These are phyloP conservation scores for Eucalyptus erythrocorys DNA, from an alignment of 345 rosid genomes.

Conservation along the genomic window DNA sequence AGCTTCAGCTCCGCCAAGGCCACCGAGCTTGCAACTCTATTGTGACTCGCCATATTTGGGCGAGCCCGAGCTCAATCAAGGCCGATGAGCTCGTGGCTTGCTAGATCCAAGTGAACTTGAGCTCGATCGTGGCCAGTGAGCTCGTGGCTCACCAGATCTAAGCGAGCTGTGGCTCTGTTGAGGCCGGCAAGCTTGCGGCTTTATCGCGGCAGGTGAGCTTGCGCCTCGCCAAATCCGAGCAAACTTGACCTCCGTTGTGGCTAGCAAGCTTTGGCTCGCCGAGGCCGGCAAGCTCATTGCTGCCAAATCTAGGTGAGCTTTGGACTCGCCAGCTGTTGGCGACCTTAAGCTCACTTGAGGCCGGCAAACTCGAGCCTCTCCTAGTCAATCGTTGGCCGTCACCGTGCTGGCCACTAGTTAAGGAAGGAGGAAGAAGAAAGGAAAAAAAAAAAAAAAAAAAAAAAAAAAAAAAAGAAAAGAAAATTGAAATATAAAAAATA, in stretches of 20 bases:
- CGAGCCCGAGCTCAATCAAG: fast-evolving
- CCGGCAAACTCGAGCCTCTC: fast-evolving
- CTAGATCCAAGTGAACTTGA: too few relatives aligned
- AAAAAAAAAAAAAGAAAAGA: too few relatives aligned
- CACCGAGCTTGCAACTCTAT: fast-evolving
- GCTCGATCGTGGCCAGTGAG: fast-evolving
- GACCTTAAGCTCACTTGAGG: too few relatives aligned
- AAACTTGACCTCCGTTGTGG: too few relatives aligned
- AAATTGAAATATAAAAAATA: too few relatives aligned
- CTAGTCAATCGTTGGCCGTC: fast-evolving
- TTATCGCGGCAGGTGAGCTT: fast-evolving
- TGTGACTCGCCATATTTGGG: fast-evolving
- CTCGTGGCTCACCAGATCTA: too few relatives aligned
- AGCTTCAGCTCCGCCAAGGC: fast-evolving
- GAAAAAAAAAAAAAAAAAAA: too few relatives aligned
- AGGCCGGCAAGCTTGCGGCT: too few relatives aligned
- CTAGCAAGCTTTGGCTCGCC: fast-evolving
- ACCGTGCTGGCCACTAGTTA: fast-evolving
- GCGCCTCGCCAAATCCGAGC: fast-evolving
- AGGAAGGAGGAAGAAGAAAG: background rate
- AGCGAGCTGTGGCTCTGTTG: fast-evolving
- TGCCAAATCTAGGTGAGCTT: too few relatives aligned
- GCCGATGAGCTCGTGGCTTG: fast-evolving
- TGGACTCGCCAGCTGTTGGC: fast-evolving
- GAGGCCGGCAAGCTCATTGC: fast-evolving